phyloP scores from a whole-genome alignment of 257 asterid genomes.

The Nicotiana otophora region DNA sequence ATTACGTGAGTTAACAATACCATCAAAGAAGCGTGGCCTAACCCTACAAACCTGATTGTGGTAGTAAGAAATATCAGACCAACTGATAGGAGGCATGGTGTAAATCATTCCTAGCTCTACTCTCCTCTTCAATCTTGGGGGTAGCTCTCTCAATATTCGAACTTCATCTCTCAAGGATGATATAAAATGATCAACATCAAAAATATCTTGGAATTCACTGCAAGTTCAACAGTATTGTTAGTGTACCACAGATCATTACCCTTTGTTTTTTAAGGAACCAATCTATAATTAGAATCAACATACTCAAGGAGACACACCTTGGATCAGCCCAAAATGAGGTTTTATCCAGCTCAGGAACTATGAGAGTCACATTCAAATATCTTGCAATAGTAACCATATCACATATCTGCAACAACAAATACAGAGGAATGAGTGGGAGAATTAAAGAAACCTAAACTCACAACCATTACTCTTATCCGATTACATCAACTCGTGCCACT shows the following conservation, averaged over 20 bases:
- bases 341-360: constrained; percentile 97
- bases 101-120: constrained; percentile 68
- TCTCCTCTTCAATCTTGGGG: constrained; percentile 80
- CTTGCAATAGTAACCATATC: constrained; percentile 99
- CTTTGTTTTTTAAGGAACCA: background rate
- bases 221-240: constrained; percentile 12
- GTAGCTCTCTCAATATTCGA: constrained; percentile 83
- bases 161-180: constrained; percentile 93
- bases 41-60: constrained; percentile 55
- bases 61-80: constrained; percentile 93
- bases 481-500: background rate
- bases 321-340: constrained; percentile 98
- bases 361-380: constrained; percentile 77
- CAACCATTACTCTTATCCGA: background rate
- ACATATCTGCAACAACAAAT: constrained; percentile 53
- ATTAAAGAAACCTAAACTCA: background rate
- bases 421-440: background rate
- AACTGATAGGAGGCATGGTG: constrained; percentile 88
- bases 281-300: background rate
- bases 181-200: constrained; percentile 88
- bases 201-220: constrained; percentile 94
- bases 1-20: background rate
- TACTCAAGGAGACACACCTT: constrained; percentile 43
- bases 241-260: background rate
- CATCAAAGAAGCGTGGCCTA: background rate